Percentiles rank a stretch among this genome's conserved stretches.
Evolutionary conservation across 2,329 filamentous ascomycete species (phyloP).

Genomic region (Sclerotinia glacialis): DNA sequence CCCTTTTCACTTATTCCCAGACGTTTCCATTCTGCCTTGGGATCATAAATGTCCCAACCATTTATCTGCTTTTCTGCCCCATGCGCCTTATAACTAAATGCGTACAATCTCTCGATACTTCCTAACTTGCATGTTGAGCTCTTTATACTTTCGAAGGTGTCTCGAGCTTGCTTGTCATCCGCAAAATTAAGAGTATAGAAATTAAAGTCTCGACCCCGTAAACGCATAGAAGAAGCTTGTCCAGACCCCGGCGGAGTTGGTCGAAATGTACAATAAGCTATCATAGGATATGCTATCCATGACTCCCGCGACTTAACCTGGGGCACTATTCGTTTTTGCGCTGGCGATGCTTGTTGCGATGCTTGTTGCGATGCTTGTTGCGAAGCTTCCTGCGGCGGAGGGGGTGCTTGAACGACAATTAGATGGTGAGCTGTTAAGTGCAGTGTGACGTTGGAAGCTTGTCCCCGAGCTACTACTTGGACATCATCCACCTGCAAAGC

Average conservation of each 20-base stretch:
- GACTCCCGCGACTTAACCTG: slow-evolving; percentile 60
- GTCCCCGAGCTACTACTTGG: slow-evolving; percentile 57
- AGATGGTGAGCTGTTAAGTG: slow-evolving; percentile 63
- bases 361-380: slow-evolving; percentile 6
- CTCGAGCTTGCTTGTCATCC: slow-evolving; percentile 70
- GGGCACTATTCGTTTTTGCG: not conserved
- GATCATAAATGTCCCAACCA: slow-evolving; percentile 83
- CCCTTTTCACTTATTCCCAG: slow-evolving; percentile 83
- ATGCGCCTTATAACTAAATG: slow-evolving; percentile 78
- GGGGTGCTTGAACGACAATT: slow-evolving; percentile 42
- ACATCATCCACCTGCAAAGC: slow-evolving; percentile 56
- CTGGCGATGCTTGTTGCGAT: slow-evolving; percentile 31
- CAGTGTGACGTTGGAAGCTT: slow-evolving; percentile 55
- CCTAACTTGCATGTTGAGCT: slow-evolving; percentile 77
- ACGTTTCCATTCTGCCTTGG: slow-evolving; percentile 78
- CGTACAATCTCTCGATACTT: slow-evolving; percentile 83
- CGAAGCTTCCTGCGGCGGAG: slow-evolving; percentile 11
- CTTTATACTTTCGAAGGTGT: slow-evolving; percentile 85
- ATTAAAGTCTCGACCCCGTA: slow-evolving; percentile 90
- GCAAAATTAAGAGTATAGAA: slow-evolving; percentile 88
- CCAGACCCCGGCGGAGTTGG: slow-evolving; percentile 67
- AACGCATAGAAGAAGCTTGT: slow-evolving; percentile 75
- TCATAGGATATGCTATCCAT: slow-evolving; percentile 95
- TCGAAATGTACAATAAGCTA: slow-evolving; percentile 74
- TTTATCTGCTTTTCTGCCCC: slow-evolving; percentile 70